Conservation (phyloP, 176 grass and related monocot genomes). For the Oryza glaberrima region DNA sequence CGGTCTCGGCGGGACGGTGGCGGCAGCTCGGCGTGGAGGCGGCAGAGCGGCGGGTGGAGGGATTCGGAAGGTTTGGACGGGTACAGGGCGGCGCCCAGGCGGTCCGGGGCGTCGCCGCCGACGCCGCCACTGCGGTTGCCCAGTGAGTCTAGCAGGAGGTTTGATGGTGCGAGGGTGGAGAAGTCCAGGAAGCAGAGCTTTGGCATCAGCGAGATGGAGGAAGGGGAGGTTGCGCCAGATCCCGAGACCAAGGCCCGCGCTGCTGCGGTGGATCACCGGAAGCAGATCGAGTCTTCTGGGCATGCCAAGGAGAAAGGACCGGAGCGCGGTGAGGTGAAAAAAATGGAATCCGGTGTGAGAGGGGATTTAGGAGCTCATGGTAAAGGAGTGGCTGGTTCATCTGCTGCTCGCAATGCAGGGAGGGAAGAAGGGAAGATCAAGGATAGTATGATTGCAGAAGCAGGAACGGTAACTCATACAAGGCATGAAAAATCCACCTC, state of each 20-base stretch:
- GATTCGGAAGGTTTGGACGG: slow-evolving; percentile 41
- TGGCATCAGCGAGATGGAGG: slow-evolving; percentile 69
- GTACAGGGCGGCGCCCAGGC: slow-evolving; percentile 33
- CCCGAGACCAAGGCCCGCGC: slow-evolving; percentile 46
- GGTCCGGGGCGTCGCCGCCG: slow-evolving; percentile 37
- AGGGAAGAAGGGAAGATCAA: slow-evolving; percentile 31
- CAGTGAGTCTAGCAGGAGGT: slow-evolving; percentile 46
- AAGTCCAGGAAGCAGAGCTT: slow-evolving; percentile 48
- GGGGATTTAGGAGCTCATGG: slow-evolving; percentile 22
- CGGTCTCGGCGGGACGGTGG: slow-evolving; percentile 59
- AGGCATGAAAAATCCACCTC: not conserved
- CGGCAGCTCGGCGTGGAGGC: slow-evolving; percentile 56
- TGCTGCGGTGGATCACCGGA: slow-evolving; percentile 28
- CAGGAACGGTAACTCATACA: slow-evolving; percentile 9
- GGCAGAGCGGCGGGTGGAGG: slow-evolving; percentile 46
- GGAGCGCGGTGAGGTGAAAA: slow-evolving; percentile 23
- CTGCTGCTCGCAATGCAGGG: slow-evolving; percentile 17
- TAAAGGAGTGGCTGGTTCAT: slow-evolving; percentile 3
- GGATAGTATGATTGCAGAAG: slow-evolving; percentile 10
- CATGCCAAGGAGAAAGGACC: slow-evolving; percentile 33
- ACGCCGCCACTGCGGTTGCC: slow-evolving; percentile 45
- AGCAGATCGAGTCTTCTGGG: slow-evolving; percentile 31
- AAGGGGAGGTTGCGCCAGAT: slow-evolving; percentile 87
- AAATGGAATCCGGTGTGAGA: not conserved
- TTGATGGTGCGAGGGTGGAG: slow-evolving; percentile 45